Evolutionary conservation across 2,329 filamentous ascomycete species (phyloP), one percentile per base, ranked within the genome.

Genomic region (Diaporthe sp.): DNA sequence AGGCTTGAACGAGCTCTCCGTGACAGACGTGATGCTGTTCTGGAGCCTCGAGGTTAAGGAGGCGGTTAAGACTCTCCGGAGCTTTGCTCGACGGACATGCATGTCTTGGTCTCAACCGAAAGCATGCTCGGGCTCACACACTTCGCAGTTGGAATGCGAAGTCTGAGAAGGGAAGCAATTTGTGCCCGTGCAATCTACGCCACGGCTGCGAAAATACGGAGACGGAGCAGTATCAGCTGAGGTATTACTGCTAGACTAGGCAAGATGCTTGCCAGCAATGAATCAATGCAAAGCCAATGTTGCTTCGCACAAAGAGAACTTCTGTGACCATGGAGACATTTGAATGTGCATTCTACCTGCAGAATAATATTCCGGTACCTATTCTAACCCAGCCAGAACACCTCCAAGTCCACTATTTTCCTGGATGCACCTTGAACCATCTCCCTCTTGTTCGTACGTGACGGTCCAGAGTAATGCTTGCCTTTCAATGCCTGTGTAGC

Each of bases 1-100:
- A 85, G 81, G 79, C 80, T 19, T 82, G 78, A 81, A 25, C 1
- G 25, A 19, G 50, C 5, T 30, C 30, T 40, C 17, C 4, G 7
- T 10, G 47, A 47, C n/a, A 25, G 30, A 8, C 30, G 22, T 19
- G 33, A 38, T 12, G 6, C 9, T 12, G 25, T 28, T 19, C 35
- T 68, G 64, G 33, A 52, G 33, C n/a, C 64, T 52, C 9, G 22
- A 28, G 47, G 33, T 40, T 19, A 25, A 38, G n/a, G 30, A 68
- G 47, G 64, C 30, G 22, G 13, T 25, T 15, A 7, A 8, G 9
- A 2, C 17, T 40, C 28, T 40, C n/a, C 9, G 33, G 45, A 4
- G n/a, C n/a, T 38, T 25, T 38, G 45, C 30, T 38, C 30, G 15
- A 28, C 8, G 19, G 22, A 15, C 45, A 8, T 28, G 6, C 19